phyloP scores from a whole-genome alignment of 805 yeast genomes.

The Lachancea lanzarotensis region DNA sequence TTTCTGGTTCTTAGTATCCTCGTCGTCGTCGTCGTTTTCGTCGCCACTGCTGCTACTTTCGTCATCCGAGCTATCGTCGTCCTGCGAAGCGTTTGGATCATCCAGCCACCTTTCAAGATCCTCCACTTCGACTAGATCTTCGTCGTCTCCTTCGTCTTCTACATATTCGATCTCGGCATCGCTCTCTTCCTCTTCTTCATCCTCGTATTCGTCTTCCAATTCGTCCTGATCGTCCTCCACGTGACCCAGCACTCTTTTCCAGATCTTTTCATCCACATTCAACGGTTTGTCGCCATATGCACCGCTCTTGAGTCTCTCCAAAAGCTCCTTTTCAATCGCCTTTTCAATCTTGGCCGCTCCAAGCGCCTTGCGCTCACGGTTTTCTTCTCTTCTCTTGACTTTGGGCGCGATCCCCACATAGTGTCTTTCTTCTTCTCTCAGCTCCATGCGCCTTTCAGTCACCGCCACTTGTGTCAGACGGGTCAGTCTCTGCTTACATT shows the following conservation, averaged over 20 bases:
- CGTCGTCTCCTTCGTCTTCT: conserved; percentile 82
- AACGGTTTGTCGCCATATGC: conserved; percentile 98
- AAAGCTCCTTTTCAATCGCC: conserved; percentile 90
- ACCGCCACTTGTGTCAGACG: conserved; percentile 92
- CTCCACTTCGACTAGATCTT: conserved; percentile 86
- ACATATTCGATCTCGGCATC: conserved; percentile 83
- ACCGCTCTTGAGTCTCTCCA: conserved; percentile 92
- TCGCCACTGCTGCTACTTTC: conserved; percentile 18
- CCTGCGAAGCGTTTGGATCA: conserved; percentile 41
- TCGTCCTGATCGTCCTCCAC: conserved; percentile 63
- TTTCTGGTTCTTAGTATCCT: conserved; percentile 32
- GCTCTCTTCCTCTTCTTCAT: conserved; percentile 45
- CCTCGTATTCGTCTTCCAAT: conserved; percentile 43
- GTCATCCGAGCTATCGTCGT: conserved; percentile 27
- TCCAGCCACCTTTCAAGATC: conserved; percentile 86
- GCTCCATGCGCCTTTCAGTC: conserved; percentile 87
- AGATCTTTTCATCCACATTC: conserved; percentile 90
- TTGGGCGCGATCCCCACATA: conserved; percentile 90
- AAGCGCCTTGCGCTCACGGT: conserved; percentile 92
- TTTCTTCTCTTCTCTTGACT: conserved; percentile 89
- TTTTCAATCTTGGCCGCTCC: conserved; percentile 96
- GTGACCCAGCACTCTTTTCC: conserved; percentile 89
- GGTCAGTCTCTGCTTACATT: conserved; percentile 93
- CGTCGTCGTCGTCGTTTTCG: conserved; percentile 34
- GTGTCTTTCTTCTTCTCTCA: conserved; percentile 87